Base-by-base conservation (phyloP, 2,329 filamentous ascomycete species). In the Penicillium sp. region DNA sequence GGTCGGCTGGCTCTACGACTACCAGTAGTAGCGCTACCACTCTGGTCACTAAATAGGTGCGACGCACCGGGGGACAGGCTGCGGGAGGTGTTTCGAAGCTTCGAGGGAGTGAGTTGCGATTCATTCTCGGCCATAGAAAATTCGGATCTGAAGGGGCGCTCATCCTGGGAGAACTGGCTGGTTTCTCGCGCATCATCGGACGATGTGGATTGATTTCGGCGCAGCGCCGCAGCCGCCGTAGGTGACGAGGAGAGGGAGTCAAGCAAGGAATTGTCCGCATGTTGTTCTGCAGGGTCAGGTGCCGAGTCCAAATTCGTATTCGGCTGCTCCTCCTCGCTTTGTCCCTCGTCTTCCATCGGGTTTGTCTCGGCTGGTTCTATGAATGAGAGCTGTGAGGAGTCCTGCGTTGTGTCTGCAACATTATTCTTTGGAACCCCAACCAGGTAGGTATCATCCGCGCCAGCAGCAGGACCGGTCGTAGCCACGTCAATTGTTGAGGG, bases 1-100 rank as follows among this genome's bases (percentile, higher is more conserved):
- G 85, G 84, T 54, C 84, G 77, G 63, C 76, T 80, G 52, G 71
- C 70, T 51, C 68, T 71, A 39, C 68, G 69, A 44, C 70, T 71
- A 35, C 63, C 66, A 36, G 57, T 60, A 35, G 68, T 60, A 35
- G 68, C 66, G 49, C 66, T 68, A 12, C 57, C 64, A 48, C 63
- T 68, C 48, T 66, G 61, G 19, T 73, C 70, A 48, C 63, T 62
- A 44, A 70, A 71, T 33, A 68, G 48, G 41, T 64, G 66, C 10
- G 66, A 65, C 9, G 62, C 61, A 12, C 64, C 63, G 4, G 68
- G 69, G 0, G 72, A 72, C 27, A 70, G 42, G 54, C 66, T 73
- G 36, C 69, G 71, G 41, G 66, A 64, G 13, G 59, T 57, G 15
- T 57, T 64, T 44, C 66, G 66, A 43, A 67, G 65, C 27, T 70